Percentiles rank a stretch among this genome's conserved stretches.
Evolutionary conservation across 257 asterid species (phyloP).

Genomic region (Solanum peruvianum): DNA sequence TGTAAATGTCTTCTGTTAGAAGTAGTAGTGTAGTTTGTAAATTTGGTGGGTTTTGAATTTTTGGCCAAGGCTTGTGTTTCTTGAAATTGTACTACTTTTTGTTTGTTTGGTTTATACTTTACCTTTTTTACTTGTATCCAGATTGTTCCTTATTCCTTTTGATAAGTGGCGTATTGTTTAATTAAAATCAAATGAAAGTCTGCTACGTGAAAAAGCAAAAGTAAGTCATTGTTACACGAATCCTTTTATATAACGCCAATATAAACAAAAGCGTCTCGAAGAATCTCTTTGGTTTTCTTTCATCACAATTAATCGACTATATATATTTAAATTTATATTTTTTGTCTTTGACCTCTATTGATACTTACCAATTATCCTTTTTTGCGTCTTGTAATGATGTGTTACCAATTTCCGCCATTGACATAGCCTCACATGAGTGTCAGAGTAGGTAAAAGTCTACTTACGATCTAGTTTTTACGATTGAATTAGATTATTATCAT

Average conservation of each 20-base stretch:
- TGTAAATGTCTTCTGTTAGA: conserved; percentile 1
- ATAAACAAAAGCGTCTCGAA: background rate
- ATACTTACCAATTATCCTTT: background rate
- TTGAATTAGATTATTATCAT: no score
- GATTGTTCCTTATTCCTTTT: background rate
- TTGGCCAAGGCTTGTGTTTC: background rate
- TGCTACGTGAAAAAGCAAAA: background rate
- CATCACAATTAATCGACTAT: background rate
- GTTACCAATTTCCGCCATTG: background rate
- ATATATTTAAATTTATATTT: background rate
- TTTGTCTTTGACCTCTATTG: background rate
- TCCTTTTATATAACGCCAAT: background rate
- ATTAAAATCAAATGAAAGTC: background rate
- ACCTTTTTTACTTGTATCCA: background rate
- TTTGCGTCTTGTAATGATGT: background rate
- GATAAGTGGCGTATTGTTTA: background rate
- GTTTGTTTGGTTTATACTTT: background rate
- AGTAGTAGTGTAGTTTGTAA: conserved; percentile 1
- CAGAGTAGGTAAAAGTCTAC: background rate
- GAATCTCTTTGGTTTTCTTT: background rate
- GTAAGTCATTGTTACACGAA: background rate
- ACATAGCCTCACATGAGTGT: background rate
- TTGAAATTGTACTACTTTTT: background rate
- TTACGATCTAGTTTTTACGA: no score
- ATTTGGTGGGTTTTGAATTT: conserved; percentile 1